Base-by-base conservation (phyloP, 345 rosid species). In the Gynandropsis gynandra region DNA sequence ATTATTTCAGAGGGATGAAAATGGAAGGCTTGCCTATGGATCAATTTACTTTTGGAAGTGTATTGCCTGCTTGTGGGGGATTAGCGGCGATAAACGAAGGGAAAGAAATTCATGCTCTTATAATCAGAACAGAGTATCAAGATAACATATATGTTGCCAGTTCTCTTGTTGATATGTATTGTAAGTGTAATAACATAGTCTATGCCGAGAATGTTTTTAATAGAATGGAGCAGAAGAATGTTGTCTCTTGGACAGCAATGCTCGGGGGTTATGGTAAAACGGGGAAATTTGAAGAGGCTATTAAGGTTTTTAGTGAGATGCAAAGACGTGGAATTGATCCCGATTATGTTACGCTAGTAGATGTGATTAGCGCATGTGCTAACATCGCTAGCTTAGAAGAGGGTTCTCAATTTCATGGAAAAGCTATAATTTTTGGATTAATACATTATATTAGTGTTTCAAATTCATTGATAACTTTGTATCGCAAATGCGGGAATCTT, bases 221-320 rank as follows among this genome's bases (percentile, higher is more conserved):
- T 64, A 62, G 71, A 58, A 82, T 82, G 92, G 62, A 52, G 10
- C 42, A 47, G 62, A 90, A 78, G 76, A 90, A 87, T 64, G 89
- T 87, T 53, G 84, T 87, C 41, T 80, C 98, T 29, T 84, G 98
- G 93, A 90, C 96, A 52, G 89, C 96, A 48, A 76, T 90, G 92
- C 70, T 84, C 16, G 98, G 84, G 70, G 95, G 95, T 46, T 87
- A 84, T 71, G 95, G 93, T 31, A 92, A 84, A 62, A 79, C 76
- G 27, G 96, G 95, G 10, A 76, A 64, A 60, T 68, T 81, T 38
- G 95, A 77, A 69, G 89, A 90, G 57, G 95, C 96, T 54, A 75
- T 87, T 56, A 73, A 50, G 50, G 36, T 76, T 53, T 87, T 83
- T 52, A 47, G 72, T 46, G 75, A 77, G 42, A 84, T 87, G 98